Evolutionary conservation across 768 basidiomycete species (phyloP).

Genomic region (Tricholoma saponaceum): DNA sequence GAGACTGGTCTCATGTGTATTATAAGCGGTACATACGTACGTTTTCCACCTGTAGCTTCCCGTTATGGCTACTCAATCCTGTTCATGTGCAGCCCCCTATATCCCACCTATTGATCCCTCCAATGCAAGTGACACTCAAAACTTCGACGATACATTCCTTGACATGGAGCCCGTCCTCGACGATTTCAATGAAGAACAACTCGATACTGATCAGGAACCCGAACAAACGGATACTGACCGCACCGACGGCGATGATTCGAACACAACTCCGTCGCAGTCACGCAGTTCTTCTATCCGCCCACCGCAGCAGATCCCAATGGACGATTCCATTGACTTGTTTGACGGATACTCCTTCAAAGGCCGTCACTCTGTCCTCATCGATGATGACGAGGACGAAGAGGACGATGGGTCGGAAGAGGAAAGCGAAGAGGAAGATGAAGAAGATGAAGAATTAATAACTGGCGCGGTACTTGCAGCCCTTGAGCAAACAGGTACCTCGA

Average conservation of each 20-base stretch:
- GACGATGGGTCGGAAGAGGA: constrained; percentile 39
- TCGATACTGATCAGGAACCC: constrained; percentile 68
- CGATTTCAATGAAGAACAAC: constrained; percentile 59
- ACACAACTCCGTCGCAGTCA: constrained; percentile 76
- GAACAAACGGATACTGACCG: constrained; percentile 66
- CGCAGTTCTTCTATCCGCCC: constrained; percentile 68
- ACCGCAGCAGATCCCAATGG: constrained; percentile 28
- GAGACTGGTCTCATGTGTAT: constrained; percentile 93
- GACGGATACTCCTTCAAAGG: constrained; percentile 96
- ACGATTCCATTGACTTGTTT: constrained; percentile 73
- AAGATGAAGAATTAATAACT: not conserved
- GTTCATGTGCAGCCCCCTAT: constrained; percentile 65
- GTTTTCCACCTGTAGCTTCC: constrained; percentile 22
- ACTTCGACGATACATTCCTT: constrained; percentile 96
- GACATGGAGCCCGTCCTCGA: constrained; percentile 93
- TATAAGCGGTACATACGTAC: constrained; percentile 91
- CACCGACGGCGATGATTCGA: constrained; percentile 72
- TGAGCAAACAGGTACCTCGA: constrained; percentile 7
- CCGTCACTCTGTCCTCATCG: constrained; percentile 72
- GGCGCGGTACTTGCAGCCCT: constrained; percentile 1
- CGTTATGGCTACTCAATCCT: not conserved
- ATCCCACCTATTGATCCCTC: constrained; percentile 88
- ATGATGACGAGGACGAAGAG: constrained; percentile 64
- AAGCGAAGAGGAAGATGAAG: constrained; percentile 29
- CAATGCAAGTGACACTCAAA: constrained; percentile 93